phyloP scores from a whole-genome alignment of 768 basidiomycete genomes.

The Rhodotorula taiwanensis region DNA sequence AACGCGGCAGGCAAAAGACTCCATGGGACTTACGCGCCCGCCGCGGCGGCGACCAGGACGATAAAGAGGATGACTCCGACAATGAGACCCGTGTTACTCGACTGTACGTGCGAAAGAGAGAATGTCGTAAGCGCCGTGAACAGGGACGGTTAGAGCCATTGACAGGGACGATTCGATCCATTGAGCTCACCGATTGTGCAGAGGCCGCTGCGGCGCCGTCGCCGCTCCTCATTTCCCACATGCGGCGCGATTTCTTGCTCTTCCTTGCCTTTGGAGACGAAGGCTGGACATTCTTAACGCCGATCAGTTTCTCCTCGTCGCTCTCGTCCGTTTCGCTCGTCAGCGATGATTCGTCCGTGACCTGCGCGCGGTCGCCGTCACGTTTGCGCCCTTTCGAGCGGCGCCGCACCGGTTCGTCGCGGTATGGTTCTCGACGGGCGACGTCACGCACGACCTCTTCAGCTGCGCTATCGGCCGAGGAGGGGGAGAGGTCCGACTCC shows the following conservation, averaged over 20 bases:
- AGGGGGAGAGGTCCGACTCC: slow-evolving; percentile 21
- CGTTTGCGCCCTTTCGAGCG: neutral
- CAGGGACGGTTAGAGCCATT: too few relatives aligned
- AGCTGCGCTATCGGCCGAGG: neutral
- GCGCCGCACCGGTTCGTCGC: slow-evolving; percentile 2
- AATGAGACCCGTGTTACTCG: neutral
- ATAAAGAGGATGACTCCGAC: neutral
- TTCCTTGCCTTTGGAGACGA: neutral
- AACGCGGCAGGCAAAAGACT: neutral
- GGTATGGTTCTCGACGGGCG: slow-evolving; percentile 6
- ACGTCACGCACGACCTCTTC: neutral
- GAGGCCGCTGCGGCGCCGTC: neutral
- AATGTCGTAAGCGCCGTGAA: too few relatives aligned
- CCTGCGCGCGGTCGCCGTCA: too few relatives aligned
- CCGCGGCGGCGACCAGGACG: neutral
- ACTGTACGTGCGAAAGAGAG: neutral
- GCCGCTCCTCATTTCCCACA: slow-evolving; percentile 1
- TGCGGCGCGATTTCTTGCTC: neutral
- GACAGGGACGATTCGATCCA: too few relatives aligned
- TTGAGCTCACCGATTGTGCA: too few relatives aligned
- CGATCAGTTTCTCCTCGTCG: slow-evolving; percentile 29
- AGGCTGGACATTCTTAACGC: neutral
- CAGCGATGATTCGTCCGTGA: too few relatives aligned
- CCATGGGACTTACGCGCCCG: neutral
- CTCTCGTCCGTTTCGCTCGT: slow-evolving; percentile 20